Evolutionary conservation across 208 protist species (phyloP), one percentile per base, ranked within the genome.

Genomic region (Porcisia hertigi): DNA sequence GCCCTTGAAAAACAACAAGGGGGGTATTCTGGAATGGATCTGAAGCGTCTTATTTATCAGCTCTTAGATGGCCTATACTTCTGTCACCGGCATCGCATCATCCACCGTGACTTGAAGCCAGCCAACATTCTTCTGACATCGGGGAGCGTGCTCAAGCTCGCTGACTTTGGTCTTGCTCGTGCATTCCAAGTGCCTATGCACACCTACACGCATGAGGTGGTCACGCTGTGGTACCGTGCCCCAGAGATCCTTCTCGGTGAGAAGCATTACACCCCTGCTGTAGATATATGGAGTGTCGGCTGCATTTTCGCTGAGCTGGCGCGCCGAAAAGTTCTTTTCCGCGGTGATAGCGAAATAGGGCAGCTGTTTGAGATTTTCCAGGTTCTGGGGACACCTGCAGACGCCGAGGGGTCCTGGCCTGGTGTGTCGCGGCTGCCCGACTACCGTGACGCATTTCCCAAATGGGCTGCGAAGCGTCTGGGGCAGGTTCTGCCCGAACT

Each of bases 221-320:
- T 99, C 18, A 99, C 99, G 18, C 92, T 99, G 43, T 99, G 99
- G 99, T 99, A 99, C 86, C 88, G 99, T 64, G 98, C 99, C 0
- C 99, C 99, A 36, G 99, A 99, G 85, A 99, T 99, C 64, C 92
- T 99, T 11, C 91, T 99, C 30, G 99, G 99, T 9, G 97, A 97
- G 70, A 98, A 97, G 73, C 97, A 99, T 76, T 99, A 99, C 91
- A 98, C 97, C 1, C 99, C 99, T 2, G 94, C 99, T 1, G 98
- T 99, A 12, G 99, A 99, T 90, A 98, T 99, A 55, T 99, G 99
- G 99, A 99, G 96, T 70, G 96, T 99, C 60, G 99, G 99, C 49
- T 99, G 98, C 87, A 99, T 99, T 84, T 99, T 99, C 91, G 99
- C 98, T 30, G 99, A 99, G 89, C 91, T 99, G 67, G 89, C 94